A percentile compares a stretch with the other conserved stretches of the same genome.
phyloP scores from a whole-genome alignment of 2,329 filamentous ascomycete species.

The Hypoxylon sp. region DNA sequence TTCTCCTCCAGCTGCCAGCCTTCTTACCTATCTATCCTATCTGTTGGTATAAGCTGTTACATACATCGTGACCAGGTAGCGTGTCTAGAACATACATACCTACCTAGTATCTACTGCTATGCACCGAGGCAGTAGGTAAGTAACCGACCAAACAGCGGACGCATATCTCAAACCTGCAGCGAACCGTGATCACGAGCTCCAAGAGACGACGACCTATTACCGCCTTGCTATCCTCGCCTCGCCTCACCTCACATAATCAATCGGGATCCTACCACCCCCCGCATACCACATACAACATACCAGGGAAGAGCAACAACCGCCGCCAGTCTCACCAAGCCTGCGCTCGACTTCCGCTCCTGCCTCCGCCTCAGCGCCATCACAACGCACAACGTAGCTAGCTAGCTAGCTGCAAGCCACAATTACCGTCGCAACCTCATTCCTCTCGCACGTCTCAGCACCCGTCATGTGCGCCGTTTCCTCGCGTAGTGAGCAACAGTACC shows the following conservation, averaged over 20 bases:
- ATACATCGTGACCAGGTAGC: constrained; percentile 11
- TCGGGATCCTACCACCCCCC: constrained; percentile 13
- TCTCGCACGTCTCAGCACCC: background rate
- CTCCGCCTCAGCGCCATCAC: background rate
- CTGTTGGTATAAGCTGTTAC: background rate
- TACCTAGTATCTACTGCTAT: background rate
- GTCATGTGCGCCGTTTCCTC: constrained; percentile 38
- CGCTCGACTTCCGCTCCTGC: background rate
- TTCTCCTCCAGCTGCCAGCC: background rate
- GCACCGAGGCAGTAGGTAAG: constrained; percentile 4
- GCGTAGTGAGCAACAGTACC: background rate
- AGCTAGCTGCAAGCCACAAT: constrained; percentile 1
- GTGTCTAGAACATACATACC: constrained; percentile 2
- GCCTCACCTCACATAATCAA: constrained; percentile 34
- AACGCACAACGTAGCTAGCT: background rate
- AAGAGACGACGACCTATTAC: constrained; percentile 15
- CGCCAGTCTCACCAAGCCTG: constrained; percentile 9
- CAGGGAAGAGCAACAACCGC: too few relatives aligned
- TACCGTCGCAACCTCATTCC: background rate
- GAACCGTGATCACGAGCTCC: constrained; percentile 39
- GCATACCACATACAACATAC: too few relatives aligned
- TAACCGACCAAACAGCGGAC: constrained; percentile 37
- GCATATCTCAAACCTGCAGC: constrained; percentile 40
- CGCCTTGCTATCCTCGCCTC: too few relatives aligned
- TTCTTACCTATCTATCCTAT: background rate